Percentiles rank a stretch among this genome's conserved stretches.
phyloP scores from a whole-genome alignment of 148 eudicot genomes.

The Fallopia convolvulus region DNA sequence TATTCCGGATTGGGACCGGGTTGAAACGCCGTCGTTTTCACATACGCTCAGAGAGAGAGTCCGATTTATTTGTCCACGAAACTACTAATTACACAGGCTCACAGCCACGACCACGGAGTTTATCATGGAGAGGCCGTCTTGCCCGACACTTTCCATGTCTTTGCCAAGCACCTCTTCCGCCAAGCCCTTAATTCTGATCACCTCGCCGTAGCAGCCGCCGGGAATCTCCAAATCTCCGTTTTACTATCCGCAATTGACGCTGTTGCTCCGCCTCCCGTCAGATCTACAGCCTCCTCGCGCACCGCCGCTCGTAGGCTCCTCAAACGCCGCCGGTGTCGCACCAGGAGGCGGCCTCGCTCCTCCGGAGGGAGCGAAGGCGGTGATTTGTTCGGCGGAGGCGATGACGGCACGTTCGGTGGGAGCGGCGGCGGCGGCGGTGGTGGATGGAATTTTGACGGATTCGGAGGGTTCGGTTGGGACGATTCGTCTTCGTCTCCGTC shows the following conservation, averaged over 20 bases:
- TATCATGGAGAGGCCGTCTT: not conserved
- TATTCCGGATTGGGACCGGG: not conserved
- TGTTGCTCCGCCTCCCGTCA: constrained; percentile 29
- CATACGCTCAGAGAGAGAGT: not conserved
- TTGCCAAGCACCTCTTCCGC: not conserved
- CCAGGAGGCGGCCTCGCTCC: constrained; percentile 15
- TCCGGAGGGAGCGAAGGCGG: constrained; percentile 20
- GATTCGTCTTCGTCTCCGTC: constrained; percentile 26
- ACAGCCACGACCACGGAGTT: not conserved
- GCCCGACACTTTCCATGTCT: not conserved
- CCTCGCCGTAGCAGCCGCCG: not conserved
- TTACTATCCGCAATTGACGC: constrained; percentile 23
- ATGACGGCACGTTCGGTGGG: constrained; percentile 13
- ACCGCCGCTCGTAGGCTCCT: constrained; percentile 11
- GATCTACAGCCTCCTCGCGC: constrained; percentile 6
- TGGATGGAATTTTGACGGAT: constrained; percentile 18
- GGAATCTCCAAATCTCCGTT: constrained; percentile 21
- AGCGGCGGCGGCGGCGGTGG: constrained; percentile 21
- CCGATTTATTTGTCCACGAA: not conserved
- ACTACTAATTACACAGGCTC: not conserved
- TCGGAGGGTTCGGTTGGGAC: constrained; percentile 29
- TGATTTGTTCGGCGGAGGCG: constrained; percentile 16
- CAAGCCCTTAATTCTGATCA: not conserved
- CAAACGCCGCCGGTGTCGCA: constrained; percentile 15
- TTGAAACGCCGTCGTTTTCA: not conserved